Base-by-base conservation (phyloP, 208 protist genomes). In the Leishmania guyanensis region DNA sequence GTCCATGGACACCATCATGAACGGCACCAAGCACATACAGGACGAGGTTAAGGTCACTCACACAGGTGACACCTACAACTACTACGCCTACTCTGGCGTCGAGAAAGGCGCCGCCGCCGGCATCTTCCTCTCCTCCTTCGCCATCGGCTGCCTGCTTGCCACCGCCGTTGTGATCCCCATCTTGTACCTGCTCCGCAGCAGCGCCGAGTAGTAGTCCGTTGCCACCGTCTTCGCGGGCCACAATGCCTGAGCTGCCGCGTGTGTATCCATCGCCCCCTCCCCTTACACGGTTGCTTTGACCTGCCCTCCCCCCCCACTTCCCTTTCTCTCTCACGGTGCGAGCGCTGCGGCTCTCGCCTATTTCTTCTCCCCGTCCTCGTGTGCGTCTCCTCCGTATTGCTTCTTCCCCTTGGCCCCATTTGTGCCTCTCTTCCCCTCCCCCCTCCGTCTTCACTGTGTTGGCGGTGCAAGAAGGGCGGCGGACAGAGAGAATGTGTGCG, bases 41-140 rank as follows among this genome's bases (percentile, higher is more conserved):
- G 79, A 77, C 22, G 78, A 22, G 26, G 78, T 81, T 0, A 43
- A 62, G 53, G 78, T 76, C 22, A 70, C 69, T 36, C 78, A 69
- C 53, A 75, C 68, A 4, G 78, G 78, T 71, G 66, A 84, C 70
- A 84, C 70, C 20, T 74, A 83, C 76, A 80, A 84, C 76, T 84
- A 84, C 76, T 84, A 84, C 81, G 48, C 78, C 77, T 73, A 70
- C 69, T 75, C 51, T 46, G 80, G 70, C 20, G 71, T 82, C 10
- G 79, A 82, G 58, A 22, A 62, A 8, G 72, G 72, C n/a, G 70
- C 72, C n/a, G 72, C 71, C 46, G 79, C 69, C 0, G 79, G 77
- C 77, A 75, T 73, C 66, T 58, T 73, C 66, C 60, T 82, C 71
- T 82, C 72, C 79, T 82, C 39, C 66, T 82, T 77, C 48, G 56